A percentile compares a stretch with the other conserved stretches of the same genome.
phyloP scores from a whole-genome alignment of 2,329 filamentous ascomycete species.

The Gliomastix tumulicola region DNA sequence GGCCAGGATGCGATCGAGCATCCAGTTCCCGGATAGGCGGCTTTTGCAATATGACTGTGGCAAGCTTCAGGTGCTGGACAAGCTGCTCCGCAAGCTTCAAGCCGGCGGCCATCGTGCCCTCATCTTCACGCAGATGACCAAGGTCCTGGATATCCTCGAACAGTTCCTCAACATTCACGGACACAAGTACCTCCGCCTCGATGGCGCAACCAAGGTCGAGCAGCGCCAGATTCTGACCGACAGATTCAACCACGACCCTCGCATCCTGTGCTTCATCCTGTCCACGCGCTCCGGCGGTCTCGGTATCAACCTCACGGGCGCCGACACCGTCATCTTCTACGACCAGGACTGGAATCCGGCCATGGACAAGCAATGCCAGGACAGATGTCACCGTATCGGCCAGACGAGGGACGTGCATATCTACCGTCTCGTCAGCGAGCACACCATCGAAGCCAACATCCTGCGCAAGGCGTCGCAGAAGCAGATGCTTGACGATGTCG shows the following conservation, averaged over 20 bases:
- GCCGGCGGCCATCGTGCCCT: conserved; percentile 86
- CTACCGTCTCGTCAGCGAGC: conserved; percentile 85
- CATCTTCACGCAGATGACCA: conserved; percentile 99
- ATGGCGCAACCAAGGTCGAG: conserved; percentile 94
- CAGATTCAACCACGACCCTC: conserved; percentile 89
- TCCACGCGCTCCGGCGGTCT: conserved; percentile 91
- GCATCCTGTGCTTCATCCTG: conserved; percentile 91
- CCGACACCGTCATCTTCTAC: conserved; percentile 97
- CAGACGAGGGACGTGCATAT: conserved; percentile 98
- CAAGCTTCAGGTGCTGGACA: conserved; percentile 86
- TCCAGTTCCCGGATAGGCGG: conserved; percentile 93
- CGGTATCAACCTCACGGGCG: conserved; percentile 93
- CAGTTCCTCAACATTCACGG: conserved; percentile 97
- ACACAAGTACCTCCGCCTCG: conserved; percentile 90
- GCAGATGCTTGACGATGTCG: conserved; percentile 93
- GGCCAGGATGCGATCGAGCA: conserved; percentile 83
- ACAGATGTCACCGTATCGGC: conserved; percentile 92
- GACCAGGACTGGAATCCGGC: conserved; percentile 99
- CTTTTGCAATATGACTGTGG: conserved; percentile 97
- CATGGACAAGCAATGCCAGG: conserved; percentile 99
- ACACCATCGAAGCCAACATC: conserved; percentile 97
- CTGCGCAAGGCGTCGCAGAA: conserved; percentile 95
- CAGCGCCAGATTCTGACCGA: conserved; percentile 93
- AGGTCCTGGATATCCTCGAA: conserved; percentile 93
- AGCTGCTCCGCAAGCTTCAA: conserved; percentile 78